Conservation (phyloP, 148 eudicot genomes). For the Heliosperma pusillum region DNA sequence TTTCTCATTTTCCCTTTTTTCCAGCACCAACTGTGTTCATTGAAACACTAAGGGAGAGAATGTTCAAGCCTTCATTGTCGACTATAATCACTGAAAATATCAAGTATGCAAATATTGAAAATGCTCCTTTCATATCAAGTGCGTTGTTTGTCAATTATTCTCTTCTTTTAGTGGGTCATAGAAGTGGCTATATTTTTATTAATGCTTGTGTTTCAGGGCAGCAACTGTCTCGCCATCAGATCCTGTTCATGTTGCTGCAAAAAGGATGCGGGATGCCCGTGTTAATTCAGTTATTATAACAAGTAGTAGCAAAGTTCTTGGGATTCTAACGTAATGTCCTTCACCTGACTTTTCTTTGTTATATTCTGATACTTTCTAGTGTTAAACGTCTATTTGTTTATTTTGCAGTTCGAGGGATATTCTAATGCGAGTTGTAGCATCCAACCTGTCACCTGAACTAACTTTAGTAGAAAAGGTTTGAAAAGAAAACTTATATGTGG, state of each 20-base stretch:
- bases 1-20: conserved; percentile 14
- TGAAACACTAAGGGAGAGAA: conserved; percentile 85
- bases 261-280: conserved; percentile 71
- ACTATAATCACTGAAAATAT: conserved; percentile 64
- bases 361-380: conserved; percentile 7
- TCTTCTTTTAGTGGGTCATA: not conserved
- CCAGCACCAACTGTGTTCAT: conserved; percentile 86
- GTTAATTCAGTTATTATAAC: conserved; percentile 65
- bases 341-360: conserved; percentile 10
- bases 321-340: conserved; percentile 73
- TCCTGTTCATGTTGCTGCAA: conserved; percentile 81
- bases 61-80: conserved; percentile 93
- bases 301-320: conserved; percentile 64
- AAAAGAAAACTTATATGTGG: not conserved
- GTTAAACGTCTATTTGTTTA: not conserved
- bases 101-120: conserved; percentile 46
- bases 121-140: not conserved
- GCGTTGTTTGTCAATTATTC: conserved; percentile 15
- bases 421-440: conserved; percentile 91
- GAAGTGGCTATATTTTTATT: not conserved
- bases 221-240: conserved; percentile 76
- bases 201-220: conserved; percentile 41
- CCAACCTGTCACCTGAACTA: conserved; percentile 75
- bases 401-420: conserved; percentile 80
- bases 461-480: conserved; percentile 86